phyloP scores from a whole-genome alignment of 1,284 basidiomycete genomes.

The Papiliotrema flavescens region DNA sequence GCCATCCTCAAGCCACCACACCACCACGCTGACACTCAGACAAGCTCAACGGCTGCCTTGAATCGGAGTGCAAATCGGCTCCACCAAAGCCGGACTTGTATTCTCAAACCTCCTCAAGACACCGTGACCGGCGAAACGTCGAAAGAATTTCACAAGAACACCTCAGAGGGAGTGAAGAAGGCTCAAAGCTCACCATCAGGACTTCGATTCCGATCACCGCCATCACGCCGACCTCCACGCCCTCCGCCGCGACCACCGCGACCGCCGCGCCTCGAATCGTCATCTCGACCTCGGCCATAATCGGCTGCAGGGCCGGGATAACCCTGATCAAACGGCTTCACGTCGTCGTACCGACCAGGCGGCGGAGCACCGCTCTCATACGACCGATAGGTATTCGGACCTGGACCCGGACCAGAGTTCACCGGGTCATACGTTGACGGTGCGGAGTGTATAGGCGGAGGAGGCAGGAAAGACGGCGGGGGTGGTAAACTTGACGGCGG shows the following conservation, averaged over 20 bases:
- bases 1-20: too few species aligned
- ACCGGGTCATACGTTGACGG: not conserved
- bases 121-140: too few species aligned
- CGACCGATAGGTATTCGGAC: too few species aligned
- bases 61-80: too few species aligned
- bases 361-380: not conserved
- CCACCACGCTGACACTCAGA: too few species aligned
- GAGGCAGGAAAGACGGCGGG: not conserved
- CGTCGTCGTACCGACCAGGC: not conserved
- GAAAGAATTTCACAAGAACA: not conserved
- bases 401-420: not conserved
- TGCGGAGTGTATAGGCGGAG: not conserved
- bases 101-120: too few species aligned
- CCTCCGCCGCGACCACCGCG: conserved; percentile 6
- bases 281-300: not conserved
- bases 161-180: not conserved
- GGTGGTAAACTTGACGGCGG: not conserved
- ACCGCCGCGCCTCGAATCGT: not conserved
- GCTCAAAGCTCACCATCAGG: conserved; percentile 47
- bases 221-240: conserved; percentile 8
- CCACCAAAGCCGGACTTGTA: too few species aligned
- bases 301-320: not conserved
- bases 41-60: too few species aligned
- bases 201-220: conserved; percentile 49
- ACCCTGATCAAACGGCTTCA: not conserved